These are phyloP conservation scores for Brassica napus DNA, from an alignment of 345 rosid genomes.

Conservation along the genomic window Da-Ae NC_063435.1:9742001-9742500, in stretches of 20 bases:
- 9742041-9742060: neutral
- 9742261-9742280: conserved; percentile 72
- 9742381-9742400: conserved; percentile 97
- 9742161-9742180: conserved; percentile 28
- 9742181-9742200: conserved; percentile 30
- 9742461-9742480: conserved; percentile 81
- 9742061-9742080: conserved; percentile 45
- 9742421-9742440: neutral
- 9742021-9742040: neutral
- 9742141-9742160: conserved; percentile 43
- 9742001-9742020: neutral
- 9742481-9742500: conserved; percentile 79
- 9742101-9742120: conserved; percentile 43
- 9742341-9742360: conserved; percentile 63
- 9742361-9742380: conserved; percentile 76
- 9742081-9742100: conserved; percentile 55
- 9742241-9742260: conserved; percentile 54
- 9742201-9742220: conserved; percentile 34
- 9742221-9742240: conserved; percentile 29
- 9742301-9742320: conserved; percentile 81
- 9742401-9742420: conserved; percentile 34
- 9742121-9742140: conserved; percentile 40
- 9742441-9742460: conserved; percentile 6
- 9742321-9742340: conserved; percentile 80
- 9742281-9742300: conserved; percentile 71